A percentile compares a stretch with the other conserved stretches of the same genome.
These are phyloP conservation scores for Fabrea salina DNA, from an alignment of 169 alveolate genomes.

Conservation along the genomic window DNA sequence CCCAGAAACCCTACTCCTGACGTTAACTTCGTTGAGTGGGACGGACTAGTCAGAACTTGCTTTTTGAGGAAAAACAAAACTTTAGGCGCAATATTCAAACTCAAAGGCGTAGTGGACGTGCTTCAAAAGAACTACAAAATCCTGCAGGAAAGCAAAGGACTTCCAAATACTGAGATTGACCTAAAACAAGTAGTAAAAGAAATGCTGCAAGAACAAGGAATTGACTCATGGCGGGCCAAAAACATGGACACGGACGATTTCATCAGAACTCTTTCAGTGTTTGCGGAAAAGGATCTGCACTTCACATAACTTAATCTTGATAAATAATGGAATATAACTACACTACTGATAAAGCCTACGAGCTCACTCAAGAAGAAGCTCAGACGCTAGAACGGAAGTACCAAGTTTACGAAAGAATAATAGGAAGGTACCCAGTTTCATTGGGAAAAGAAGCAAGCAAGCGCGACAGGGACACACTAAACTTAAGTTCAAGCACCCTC, in stretches of 20 bases:
- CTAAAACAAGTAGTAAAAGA: constrained; percentile 47
- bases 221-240: constrained; percentile 79
- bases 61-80: constrained; percentile 97
- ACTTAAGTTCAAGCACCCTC: constrained; percentile 1
- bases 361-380: not conserved
- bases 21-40: constrained; percentile 97
- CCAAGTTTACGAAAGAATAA: not conserved
- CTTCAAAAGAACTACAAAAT: constrained; percentile 92
- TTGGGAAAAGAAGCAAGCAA: constrained; percentile 27
- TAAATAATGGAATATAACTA: not conserved
- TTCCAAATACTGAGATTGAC: constrained; percentile 25
- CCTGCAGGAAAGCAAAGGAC: constrained; percentile 32
- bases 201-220: constrained; percentile 65
- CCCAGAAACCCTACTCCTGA: constrained; percentile 92
- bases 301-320: too few relatives aligned
- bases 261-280: constrained; percentile 35
- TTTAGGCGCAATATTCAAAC: constrained; percentile 93
- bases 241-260: constrained; percentile 85
- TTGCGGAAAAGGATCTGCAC: too few relatives aligned
- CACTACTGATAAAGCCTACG: not conserved
- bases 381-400: constrained; percentile 3
- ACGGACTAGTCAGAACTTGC: constrained; percentile 96
- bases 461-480: too few relatives aligned
- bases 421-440: not conserved
- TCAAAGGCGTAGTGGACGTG: constrained; percentile 88